phyloP scores from a whole-genome alignment of 305 asterid species.

The Solanum hybrid region DNA sequence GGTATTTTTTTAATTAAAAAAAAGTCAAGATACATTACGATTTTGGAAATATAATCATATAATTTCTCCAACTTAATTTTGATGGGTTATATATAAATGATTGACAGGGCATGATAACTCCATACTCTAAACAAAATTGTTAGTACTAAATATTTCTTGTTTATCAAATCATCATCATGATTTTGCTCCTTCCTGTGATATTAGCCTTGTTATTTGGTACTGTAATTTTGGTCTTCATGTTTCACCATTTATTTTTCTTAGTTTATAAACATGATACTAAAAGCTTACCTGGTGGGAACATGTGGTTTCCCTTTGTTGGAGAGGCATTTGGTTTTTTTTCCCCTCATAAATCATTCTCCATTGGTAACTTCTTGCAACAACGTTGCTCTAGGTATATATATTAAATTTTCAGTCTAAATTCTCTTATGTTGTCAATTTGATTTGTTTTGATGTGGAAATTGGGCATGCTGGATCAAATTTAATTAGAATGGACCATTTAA shows the following conservation, averaged over 20 bases:
- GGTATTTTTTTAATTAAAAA: not conserved
- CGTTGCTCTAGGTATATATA: slow-evolving; percentile 37
- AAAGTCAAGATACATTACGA: not conserved
- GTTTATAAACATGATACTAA: not conserved
- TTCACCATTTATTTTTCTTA: slow-evolving; percentile 1
- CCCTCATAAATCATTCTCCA: slow-evolving; percentile 52
- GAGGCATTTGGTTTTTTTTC: slow-evolving; percentile 55
- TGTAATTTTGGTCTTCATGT: slow-evolving; percentile 8
- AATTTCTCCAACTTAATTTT: not conserved
- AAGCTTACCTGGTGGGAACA: slow-evolving; percentile 47
- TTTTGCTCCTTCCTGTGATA: slow-evolving; percentile 3
- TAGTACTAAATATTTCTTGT: not conserved
- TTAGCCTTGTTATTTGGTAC: slow-evolving; percentile 16
- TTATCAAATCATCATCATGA: not conserved
- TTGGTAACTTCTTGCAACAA: slow-evolving; percentile 46
- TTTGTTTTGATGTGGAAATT: not conserved
- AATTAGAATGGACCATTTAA: not conserved
- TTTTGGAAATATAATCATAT: not conserved
- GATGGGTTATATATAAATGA: not conserved
- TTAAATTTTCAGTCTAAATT: not conserved
- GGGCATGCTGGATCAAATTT: not conserved
- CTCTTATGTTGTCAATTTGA: not conserved
- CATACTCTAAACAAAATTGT: not conserved
- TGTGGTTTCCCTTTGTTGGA: slow-evolving; percentile 56
- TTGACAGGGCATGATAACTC: not conserved